Conservation (phyloP, 78 protist genomes). For the Fonticula alba region DNA sequence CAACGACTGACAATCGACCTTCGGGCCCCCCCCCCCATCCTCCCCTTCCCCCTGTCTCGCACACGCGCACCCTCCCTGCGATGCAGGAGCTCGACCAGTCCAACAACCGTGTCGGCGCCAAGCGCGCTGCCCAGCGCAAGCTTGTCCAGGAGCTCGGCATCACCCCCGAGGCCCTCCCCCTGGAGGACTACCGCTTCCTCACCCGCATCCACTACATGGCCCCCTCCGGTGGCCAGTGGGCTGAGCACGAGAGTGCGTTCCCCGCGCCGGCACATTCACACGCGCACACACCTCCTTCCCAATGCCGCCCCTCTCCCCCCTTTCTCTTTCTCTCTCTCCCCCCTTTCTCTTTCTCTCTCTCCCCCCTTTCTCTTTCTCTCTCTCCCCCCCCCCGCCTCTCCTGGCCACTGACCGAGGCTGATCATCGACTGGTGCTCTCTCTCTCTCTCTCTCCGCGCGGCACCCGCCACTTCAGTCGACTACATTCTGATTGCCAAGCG, state of each 20-base stretch:
- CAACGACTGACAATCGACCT: slow-evolving; percentile 23
- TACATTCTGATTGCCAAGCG: slow-evolving; percentile 24
- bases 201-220: slow-evolving; percentile 51
- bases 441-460: not conserved
- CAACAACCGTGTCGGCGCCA: no score
- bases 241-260: slow-evolving; percentile 45
- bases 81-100: no score
- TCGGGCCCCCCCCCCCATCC: slow-evolving; percentile 2
- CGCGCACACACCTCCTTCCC: no score
- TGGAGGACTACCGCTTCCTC: slow-evolving; percentile 17
- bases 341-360: not conserved
- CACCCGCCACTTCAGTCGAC: slow-evolving; percentile 14
- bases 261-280: not conserved
- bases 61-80: no score
- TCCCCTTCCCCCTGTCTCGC: not conserved
- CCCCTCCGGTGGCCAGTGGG: slow-evolving; percentile 28
- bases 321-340: not conserved
- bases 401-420: not conserved
- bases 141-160: slow-evolving; percentile 63
- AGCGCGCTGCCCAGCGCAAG: slow-evolving; percentile 44
- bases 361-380: not conserved
- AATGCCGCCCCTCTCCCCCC: slow-evolving; percentile 2
- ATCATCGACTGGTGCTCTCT: not conserved
- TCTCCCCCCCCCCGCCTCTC: not conserved
- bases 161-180: not conserved